Evolutionary conservation across 2,329 filamentous ascomycete genomes (phyloP).

Genomic region (Knoxdaviesia capensis): DNA sequence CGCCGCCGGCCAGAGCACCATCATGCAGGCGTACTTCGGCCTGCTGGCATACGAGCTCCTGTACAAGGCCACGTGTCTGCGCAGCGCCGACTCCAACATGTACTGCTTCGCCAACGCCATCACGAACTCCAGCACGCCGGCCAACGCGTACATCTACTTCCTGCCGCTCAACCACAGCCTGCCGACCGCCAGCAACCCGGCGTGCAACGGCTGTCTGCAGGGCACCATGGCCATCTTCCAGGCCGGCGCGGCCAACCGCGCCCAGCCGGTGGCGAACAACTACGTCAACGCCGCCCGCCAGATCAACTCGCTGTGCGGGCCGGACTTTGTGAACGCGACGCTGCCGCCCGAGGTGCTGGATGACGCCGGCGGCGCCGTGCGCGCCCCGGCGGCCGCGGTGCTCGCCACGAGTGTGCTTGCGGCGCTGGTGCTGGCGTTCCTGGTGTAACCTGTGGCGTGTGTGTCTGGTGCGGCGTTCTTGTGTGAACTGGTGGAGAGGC

Average conservation of each 20-base stretch:
- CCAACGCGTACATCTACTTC: slow-evolving; percentile 68
- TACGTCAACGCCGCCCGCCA: slow-evolving; percentile 54
- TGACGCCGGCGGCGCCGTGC: slow-evolving; percentile 6
- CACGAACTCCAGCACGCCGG: slow-evolving; percentile 49
- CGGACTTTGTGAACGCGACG: slow-evolving; percentile 34
- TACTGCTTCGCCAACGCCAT: slow-evolving; percentile 76
- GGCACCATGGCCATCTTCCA: slow-evolving; percentile 71
- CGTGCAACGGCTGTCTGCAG: slow-evolving; percentile 56
- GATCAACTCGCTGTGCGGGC: slow-evolving; percentile 47
- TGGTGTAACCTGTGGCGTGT: not conserved
- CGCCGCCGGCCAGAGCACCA: slow-evolving; percentile 42
- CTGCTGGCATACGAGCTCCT: slow-evolving; percentile 59
- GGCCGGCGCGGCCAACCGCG: slow-evolving; percentile 42
- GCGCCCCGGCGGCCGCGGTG: slow-evolving; percentile 1
- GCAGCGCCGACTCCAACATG: slow-evolving; percentile 38
- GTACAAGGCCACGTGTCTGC: slow-evolving; percentile 65
- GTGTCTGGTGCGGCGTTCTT: too few relatives aligned
- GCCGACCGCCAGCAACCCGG: slow-evolving; percentile 45
- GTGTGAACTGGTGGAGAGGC: too few relatives aligned
- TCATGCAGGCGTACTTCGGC: slow-evolving; percentile 55
- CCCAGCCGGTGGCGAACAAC: slow-evolving; percentile 43
- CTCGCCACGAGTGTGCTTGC: not conserved
- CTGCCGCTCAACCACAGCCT: slow-evolving; percentile 59
- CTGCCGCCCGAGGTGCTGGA: slow-evolving; percentile 17
- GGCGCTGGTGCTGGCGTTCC: not conserved